phyloP scores from a whole-genome alignment of 306 rosid genomes.

The Cyclanthera cordifolia region DNA sequence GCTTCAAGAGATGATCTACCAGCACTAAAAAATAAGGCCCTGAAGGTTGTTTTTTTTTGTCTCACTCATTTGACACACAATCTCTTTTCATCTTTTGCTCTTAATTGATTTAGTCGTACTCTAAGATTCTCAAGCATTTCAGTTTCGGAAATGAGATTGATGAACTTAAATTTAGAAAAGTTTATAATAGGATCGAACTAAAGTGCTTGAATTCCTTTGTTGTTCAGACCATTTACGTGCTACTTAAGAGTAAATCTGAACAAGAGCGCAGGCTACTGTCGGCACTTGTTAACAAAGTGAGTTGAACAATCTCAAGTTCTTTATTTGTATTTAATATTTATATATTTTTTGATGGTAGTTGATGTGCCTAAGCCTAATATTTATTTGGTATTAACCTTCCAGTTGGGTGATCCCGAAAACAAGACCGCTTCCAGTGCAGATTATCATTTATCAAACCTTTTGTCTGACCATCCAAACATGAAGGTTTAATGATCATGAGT shows the following conservation, averaged over 20 bases:
- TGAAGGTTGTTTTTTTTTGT: slow-evolving; percentile 47
- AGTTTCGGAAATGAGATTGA: neutral
- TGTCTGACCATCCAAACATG: slow-evolving; percentile 94
- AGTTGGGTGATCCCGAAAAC: slow-evolving; percentile 95
- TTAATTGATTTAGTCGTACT: neutral
- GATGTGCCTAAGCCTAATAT: slow-evolving; percentile 13
- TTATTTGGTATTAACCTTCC: slow-evolving; percentile 9
- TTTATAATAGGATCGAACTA: neutral
- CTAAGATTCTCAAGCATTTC: neutral
- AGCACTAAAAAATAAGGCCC: slow-evolving; percentile 63
- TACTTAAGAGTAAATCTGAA: slow-evolving; percentile 85
- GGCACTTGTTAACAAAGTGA: slow-evolving; percentile 85
- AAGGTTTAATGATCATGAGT: slow-evolving; percentile 34
- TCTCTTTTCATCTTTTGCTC: too few species aligned
- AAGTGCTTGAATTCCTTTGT: neutral
- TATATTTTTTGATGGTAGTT: neutral
- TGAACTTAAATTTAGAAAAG: neutral
- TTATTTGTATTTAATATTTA: neutral
- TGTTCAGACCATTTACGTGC: slow-evolving; percentile 54
- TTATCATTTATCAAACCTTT: slow-evolving; percentile 71
- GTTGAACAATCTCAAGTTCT: slow-evolving; percentile 19
- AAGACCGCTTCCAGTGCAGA: slow-evolving; percentile 94
- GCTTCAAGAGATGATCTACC: slow-evolving; percentile 93
- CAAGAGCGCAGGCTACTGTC: slow-evolving; percentile 84
- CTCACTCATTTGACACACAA: too few species aligned